These are phyloP conservation scores for Aspergillus egyptiacus DNA, from an alignment of 495 filamentous ascomycete genomes.

Conservation along the genomic window DNA sequence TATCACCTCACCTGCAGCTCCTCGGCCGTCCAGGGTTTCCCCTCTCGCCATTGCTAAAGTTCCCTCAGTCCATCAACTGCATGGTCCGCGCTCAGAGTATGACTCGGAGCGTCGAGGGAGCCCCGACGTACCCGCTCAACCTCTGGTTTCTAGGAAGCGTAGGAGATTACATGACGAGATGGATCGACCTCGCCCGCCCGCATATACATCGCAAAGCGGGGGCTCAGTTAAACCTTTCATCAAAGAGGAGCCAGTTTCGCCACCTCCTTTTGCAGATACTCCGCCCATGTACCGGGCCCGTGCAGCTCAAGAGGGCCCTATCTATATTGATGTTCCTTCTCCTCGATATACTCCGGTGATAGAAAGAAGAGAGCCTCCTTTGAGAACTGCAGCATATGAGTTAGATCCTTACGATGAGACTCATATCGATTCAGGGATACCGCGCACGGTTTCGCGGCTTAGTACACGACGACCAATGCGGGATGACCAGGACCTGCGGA, in stretches of 20 bases:
- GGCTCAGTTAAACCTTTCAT: conserved; percentile 54
- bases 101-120: conserved; percentile 28
- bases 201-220: conserved; percentile 25
- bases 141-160: conserved; percentile 42
- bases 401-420: conserved; percentile 32
- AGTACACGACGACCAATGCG: conserved; percentile 37
- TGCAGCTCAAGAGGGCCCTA: conserved; percentile 41
- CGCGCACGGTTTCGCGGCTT: conserved; percentile 39
- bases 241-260: conserved; percentile 82
- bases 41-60: conserved; percentile 62
- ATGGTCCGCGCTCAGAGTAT: conserved; percentile 24
- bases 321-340: conserved; percentile 46
- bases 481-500: conserved; percentile 52
- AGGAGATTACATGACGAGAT: conserved; percentile 37
- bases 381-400: conserved; percentile 32
- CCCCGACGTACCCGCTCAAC: conserved; percentile 31
- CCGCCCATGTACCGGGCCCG: conserved; percentile 37
- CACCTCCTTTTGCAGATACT: conserved; percentile 60
- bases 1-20: conserved; percentile 67
- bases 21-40: conserved; percentile 76
- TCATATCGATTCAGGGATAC: conserved; percentile 31
- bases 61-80: conserved; percentile 40
- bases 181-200: conserved; percentile 25
- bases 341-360: conserved; percentile 40
- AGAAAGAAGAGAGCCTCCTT: conserved; percentile 30